phyloP scores from a whole-genome alignment of 352 stramenopile genomes.

The Globisporangium takayamanum region DNA sequence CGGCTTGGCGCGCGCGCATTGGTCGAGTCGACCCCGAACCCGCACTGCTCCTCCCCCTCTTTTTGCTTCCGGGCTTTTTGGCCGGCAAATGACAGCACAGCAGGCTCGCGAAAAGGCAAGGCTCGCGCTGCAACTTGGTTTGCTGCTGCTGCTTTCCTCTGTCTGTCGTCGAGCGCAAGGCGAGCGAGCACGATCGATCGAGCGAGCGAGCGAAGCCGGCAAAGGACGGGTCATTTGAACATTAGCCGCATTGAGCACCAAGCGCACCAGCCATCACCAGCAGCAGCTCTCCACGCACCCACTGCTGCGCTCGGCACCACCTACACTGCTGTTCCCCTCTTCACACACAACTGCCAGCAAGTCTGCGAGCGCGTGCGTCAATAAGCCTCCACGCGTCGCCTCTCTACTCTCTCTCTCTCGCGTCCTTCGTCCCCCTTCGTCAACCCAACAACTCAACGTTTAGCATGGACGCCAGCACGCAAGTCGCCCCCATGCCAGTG shows the following conservation, averaged over 20 bases:
- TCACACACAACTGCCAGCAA: neutral
- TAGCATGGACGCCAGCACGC: constrained; percentile 32
- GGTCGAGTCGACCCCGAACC: constrained; percentile 1
- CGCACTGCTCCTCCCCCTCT: constrained; percentile 1
- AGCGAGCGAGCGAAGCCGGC: constrained; percentile 1
- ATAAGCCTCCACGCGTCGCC: neutral
- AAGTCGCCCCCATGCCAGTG: constrained; percentile 19
- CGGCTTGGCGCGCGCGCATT: constrained; percentile 10
- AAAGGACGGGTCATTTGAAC: constrained; percentile 53
- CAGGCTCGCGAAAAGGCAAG: neutral
- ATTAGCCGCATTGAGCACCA: constrained; percentile 48
- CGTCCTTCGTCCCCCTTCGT: neutral
- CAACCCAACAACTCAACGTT: neutral
- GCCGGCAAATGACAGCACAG: too few relatives aligned
- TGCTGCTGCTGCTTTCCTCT: constrained; percentile 2
- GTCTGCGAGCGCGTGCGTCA: too few relatives aligned
- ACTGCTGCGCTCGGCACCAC: neutral
- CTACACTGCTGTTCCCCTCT: neutral
- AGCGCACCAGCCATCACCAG: constrained; percentile 15
- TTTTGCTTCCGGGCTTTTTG: constrained; percentile 1
- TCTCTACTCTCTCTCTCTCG: neutral
- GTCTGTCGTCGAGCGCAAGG: neutral
- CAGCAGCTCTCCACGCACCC: too few relatives aligned
- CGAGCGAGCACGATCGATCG: neutral
- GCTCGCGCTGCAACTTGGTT: constrained; percentile 6